Base-by-base conservation (phyloP, 192 early-diverging fungal species). In the Geranomyces variabilis region DNA sequence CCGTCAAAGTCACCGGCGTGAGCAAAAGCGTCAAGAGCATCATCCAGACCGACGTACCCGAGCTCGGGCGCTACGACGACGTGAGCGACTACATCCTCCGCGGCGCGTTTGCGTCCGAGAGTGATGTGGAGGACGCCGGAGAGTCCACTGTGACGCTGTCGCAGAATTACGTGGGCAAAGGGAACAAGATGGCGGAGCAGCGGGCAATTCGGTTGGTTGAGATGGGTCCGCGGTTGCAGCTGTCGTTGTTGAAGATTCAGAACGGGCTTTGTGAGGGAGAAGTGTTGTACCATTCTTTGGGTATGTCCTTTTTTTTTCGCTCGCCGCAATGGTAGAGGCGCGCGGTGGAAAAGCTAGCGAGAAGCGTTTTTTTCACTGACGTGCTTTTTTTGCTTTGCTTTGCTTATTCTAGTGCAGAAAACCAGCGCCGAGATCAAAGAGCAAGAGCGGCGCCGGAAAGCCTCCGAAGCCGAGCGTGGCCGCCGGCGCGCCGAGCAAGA, bases 71-170 rank as follows among this genome's bases (percentile, higher is more conserved):
- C 12, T 96, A 88, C 74, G 86, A 91, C 48, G 97, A 99, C 75
- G 93, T 99, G 31, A 89, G 90, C 56, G 97, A 99, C 30, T 99
- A 92, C 74, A 89, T 99, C 17, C 79, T 95, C 59, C 86, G 88
- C 51, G 91, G 92, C 69, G 93, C 91, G 0, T 85, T 89, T 79
- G 88, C 92, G 1, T 91, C 91, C 0, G 95, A 97, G 67, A 91
- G 89, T 64, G 97, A 99, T 74, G 89, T 94, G 3, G 95, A 97
- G 75, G 95, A 96, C 69, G 94, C 88, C 3, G 88, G 91, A 0
- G 93, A 96, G 51, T 86, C 86, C n/a, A 90, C 90, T 22, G 91
- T 99, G 19, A 90, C 89, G 13, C 78, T 98, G 46, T 71, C 91
- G 9, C 91, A 95, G 75, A 89, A 93, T 74, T 94, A 91, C 67